A percentile compares a stretch with the other conserved stretches of the same genome.
Conservation (phyloP, 805 yeast genomes). For the Wickerhamomyces chaumierensis region DNA sequence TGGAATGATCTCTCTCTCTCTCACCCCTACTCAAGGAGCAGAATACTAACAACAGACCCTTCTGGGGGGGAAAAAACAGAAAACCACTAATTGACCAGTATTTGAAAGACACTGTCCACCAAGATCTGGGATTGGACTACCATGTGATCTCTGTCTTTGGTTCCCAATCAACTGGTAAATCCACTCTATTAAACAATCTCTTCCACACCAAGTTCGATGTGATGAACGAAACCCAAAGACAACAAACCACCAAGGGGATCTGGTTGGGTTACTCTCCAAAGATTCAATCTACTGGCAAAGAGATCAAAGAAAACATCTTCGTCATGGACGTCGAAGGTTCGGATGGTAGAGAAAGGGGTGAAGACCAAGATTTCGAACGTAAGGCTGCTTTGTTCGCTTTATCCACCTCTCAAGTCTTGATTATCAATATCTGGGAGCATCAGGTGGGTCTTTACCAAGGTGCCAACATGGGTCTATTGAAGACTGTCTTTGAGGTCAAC, state of each 20-base stretch:
- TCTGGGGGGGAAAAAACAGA: too few species aligned
- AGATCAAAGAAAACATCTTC: conserved; percentile 33
- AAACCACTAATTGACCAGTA: conserved; percentile 8
- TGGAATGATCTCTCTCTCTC: too few species aligned
- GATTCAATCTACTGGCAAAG: conserved; percentile 18
- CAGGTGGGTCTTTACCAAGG: conserved; percentile 97
- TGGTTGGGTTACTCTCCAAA: conserved; percentile 56
- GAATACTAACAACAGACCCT: neutral
- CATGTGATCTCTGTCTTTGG: conserved; percentile 95
- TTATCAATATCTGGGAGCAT: conserved; percentile 93
- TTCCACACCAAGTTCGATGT: conserved; percentile 87
- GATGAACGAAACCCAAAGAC: conserved; percentile 79
- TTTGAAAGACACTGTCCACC: conserved; percentile 24
- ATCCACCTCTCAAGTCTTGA: conserved; percentile 81
- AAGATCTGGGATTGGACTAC: conserved; percentile 55
- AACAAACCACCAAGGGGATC: conserved; percentile 84
- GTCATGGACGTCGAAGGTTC: conserved; percentile 99
- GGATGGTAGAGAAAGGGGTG: conserved; percentile 96
- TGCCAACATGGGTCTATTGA: conserved; percentile 89
- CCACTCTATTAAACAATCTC: conserved; percentile 76
- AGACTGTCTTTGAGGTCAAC: conserved; percentile 95
- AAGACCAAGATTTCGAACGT: conserved; percentile 95
- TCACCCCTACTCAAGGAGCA: too few species aligned
- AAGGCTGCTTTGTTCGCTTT: conserved; percentile 93
- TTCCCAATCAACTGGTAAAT: conserved; percentile 93